Conservation (phyloP, 176 grass and related monocot genomes). For the Tillandsia leiboldiana region DNA sequence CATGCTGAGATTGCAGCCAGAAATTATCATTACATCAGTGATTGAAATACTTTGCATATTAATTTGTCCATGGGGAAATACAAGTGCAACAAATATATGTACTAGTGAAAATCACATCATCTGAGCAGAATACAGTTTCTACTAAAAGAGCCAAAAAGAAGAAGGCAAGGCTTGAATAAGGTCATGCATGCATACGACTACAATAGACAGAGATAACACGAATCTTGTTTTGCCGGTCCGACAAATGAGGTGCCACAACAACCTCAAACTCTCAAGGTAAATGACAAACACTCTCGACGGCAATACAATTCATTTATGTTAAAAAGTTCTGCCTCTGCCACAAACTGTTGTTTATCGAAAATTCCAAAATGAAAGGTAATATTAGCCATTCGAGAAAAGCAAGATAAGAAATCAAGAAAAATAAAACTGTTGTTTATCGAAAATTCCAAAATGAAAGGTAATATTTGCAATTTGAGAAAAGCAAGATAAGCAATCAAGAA, state of each 20-base stretch:
- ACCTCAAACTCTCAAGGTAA: background rate
- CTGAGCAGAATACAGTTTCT: background rate
- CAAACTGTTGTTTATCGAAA: background rate
- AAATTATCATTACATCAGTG: too few species aligned
- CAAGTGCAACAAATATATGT: too few species aligned
- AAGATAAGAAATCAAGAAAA: too few species aligned
- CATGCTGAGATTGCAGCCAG: too few species aligned
- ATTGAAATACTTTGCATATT: too few species aligned
- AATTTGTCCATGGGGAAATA: too few species aligned
- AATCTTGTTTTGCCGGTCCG: background rate
- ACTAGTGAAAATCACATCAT: too few species aligned
- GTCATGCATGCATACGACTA: background rate
- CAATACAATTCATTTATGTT: too few species aligned
- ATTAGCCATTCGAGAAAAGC: background rate
- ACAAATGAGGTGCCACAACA: background rate
- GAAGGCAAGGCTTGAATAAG: background rate
- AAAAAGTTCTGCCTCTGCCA: background rate
- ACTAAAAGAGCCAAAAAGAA: background rate
- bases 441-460: background rate
- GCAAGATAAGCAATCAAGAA: too few species aligned
- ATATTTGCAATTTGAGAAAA: background rate
- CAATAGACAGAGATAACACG: background rate
- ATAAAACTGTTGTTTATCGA: background rate
- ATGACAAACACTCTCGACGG: background rate
- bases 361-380: background rate